Conservation (phyloP, 2,329 filamentous ascomycete genomes). For the Paecilomyces formosus region DNA sequence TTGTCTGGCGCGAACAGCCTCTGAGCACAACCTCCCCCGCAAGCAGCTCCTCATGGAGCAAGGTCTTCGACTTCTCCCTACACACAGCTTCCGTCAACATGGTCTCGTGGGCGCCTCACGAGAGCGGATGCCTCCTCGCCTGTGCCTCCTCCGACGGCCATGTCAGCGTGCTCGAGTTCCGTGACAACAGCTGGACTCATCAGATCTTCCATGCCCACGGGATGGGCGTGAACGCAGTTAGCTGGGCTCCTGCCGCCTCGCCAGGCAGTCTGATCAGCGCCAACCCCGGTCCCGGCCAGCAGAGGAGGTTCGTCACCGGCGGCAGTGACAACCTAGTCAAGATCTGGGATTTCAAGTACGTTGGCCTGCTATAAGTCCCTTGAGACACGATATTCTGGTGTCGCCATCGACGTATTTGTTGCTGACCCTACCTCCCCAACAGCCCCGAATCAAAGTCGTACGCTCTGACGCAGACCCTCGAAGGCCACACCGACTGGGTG, state of each 20-base stretch:
- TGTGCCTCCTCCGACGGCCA: constrained; percentile 91
- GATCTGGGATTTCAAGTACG: constrained; percentile 75
- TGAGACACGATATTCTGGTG: neutral
- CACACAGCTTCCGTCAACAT: constrained; percentile 97
- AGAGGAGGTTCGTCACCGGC: constrained; percentile 85
- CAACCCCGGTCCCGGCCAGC: constrained; percentile 53
- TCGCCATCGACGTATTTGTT: constrained; percentile 2
- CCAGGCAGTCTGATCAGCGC: constrained; percentile 80
- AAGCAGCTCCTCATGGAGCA: constrained; percentile 60
- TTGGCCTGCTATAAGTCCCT: constrained; percentile 3
- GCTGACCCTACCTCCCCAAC: constrained; percentile 3
- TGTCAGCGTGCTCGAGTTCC: constrained; percentile 92
- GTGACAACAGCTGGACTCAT: constrained; percentile 88
- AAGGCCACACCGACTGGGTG: constrained; percentile 91
- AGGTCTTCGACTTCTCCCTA: constrained; percentile 85
- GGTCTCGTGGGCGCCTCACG: constrained; percentile 94
- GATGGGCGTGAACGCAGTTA: constrained; percentile 89
- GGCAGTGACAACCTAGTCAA: constrained; percentile 91
- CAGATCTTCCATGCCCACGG: constrained; percentile 86
- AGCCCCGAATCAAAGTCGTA: constrained; percentile 48
- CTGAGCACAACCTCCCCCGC: constrained; percentile 29
- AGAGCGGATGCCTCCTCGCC: constrained; percentile 87
- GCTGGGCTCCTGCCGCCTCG: constrained; percentile 80
- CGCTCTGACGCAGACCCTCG: constrained; percentile 49
- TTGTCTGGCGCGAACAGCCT: constrained; percentile 90